These are phyloP conservation scores for Mycena chlorophos DNA, from an alignment of 768 basidiomycete genomes.

Conservation along the genomic window DNA sequence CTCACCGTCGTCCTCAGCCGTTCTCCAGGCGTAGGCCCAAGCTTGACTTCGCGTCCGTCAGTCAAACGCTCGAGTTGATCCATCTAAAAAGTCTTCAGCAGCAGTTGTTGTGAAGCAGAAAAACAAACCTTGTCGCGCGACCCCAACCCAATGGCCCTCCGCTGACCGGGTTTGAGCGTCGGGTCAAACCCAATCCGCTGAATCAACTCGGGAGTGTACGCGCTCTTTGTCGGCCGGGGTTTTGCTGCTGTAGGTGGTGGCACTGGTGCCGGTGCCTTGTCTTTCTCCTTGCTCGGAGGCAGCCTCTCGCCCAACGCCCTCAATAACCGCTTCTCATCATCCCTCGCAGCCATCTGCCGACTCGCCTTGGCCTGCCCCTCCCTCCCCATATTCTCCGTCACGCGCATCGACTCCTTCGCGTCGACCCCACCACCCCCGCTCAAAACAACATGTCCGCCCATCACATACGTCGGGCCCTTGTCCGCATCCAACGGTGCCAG, in stretches of 20 bases:
- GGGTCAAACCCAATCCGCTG: constrained; percentile 82
- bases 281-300: constrained; percentile 55
- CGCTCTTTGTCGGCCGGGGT: constrained; percentile 35
- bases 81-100: constrained; percentile 40
- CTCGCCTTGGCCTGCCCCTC: constrained; percentile 78
- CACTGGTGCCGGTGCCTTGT: constrained; percentile 27
- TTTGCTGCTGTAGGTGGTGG: constrained; percentile 3
- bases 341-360: constrained; percentile 55
- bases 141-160: constrained; percentile 38
- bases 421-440: constrained; percentile 44
- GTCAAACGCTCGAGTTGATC: constrained; percentile 52
- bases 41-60: constrained; percentile 51
- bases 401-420: constrained; percentile 44
- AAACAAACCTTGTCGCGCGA: constrained; percentile 58
- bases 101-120: not conserved
- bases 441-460: constrained; percentile 75
- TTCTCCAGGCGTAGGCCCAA: constrained; percentile 66
- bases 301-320: constrained; percentile 50
- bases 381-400: constrained; percentile 73
- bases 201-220: constrained; percentile 67
- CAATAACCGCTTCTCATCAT: constrained; percentile 58
- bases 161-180: constrained; percentile 52
- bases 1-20: constrained; percentile 63
- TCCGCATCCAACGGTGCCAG: constrained; percentile 55
- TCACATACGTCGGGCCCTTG: constrained; percentile 68